Conservation (phyloP, 345 rosid genomes). For the Linum usitatissimum region DNA sequence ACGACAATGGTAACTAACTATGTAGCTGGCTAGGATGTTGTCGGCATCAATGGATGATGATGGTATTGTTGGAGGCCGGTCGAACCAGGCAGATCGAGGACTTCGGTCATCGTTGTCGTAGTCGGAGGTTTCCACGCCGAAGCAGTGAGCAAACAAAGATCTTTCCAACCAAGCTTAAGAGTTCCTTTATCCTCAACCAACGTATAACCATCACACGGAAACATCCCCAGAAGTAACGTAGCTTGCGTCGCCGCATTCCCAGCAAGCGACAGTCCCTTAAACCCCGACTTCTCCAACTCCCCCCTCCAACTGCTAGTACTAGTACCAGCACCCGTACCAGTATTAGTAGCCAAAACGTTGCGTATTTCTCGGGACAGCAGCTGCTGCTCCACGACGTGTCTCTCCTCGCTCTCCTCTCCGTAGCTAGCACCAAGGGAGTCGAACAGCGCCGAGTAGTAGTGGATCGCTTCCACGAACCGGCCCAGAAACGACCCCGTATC, state of each 20-base stretch:
- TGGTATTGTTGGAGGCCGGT: neutral
- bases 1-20: no score
- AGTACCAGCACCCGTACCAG: no score
- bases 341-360: constrained; percentile 53
- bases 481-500: constrained; percentile 77
- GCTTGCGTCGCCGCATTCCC: constrained; percentile 97
- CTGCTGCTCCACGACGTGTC: constrained; percentile 96
- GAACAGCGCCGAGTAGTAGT: constrained; percentile 90
- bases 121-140: constrained; percentile 81
- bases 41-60: neutral
- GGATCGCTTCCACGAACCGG: constrained; percentile 93
- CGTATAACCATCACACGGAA: constrained; percentile 89
- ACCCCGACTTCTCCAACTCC: constrained; percentile 77
- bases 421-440: constrained; percentile 93
- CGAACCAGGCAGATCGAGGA: neutral
- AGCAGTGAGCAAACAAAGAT: constrained; percentile 93
- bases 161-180: constrained; percentile 96
- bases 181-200: constrained; percentile 90
- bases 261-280: constrained; percentile 65
- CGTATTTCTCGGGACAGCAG: constrained; percentile 79
- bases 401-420: constrained; percentile 94
- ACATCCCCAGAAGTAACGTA: constrained; percentile 78
- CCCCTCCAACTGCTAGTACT: constrained; percentile 63
- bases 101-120: neutral
- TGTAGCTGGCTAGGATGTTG: no score